These are phyloP conservation scores for Debaryomyces coudertii DNA, from an alignment of 1,139 yeast genomes.

Conservation along the genomic window DNA sequence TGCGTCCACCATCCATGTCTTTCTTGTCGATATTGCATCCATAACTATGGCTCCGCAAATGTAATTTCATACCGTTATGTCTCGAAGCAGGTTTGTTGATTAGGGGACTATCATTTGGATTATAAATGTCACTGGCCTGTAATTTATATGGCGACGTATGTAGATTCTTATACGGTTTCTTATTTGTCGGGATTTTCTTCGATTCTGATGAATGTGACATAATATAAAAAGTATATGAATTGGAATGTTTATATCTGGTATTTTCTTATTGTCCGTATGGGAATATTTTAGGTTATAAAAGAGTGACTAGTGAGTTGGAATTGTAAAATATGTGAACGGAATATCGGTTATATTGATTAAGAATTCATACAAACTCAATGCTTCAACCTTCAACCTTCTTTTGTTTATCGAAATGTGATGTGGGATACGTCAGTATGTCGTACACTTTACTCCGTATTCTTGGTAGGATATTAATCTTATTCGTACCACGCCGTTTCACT, in stretches of 20 bases:
- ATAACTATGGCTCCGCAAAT: slow-evolving; percentile 19
- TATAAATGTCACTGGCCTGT: slow-evolving; percentile 11
- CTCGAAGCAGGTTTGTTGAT: slow-evolving; percentile 4
- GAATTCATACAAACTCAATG: slow-evolving; percentile 6
- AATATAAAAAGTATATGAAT: background rate
- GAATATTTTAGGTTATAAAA: slow-evolving; percentile 12
- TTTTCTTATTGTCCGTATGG: background rate
- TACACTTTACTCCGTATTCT: background rate
- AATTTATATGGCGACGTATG: slow-evolving; percentile 13
- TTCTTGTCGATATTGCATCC: slow-evolving; percentile 2
- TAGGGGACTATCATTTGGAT: slow-evolving; percentile 8
- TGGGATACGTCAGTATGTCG: background rate
- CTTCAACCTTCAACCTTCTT: slow-evolving; percentile 2
- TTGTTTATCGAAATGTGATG: background rate
- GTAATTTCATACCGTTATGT: slow-evolving; percentile 3
- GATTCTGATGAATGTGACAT: slow-evolving; percentile 8
- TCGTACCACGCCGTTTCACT: background rate
- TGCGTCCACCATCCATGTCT: background rate
- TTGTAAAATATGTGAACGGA: slow-evolving; percentile 7
- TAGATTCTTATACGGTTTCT: slow-evolving; percentile 13
- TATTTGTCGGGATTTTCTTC: slow-evolving; percentile 13
- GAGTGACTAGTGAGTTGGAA: slow-evolving; percentile 22
- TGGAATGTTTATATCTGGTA: background rate
- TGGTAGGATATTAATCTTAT: background rate
- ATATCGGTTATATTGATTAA: background rate